Percentiles rank a stretch among this genome's conserved stretches.
These are phyloP conservation scores for Penicillium concentricum DNA, from an alignment of 2,329 filamentous ascomycete species.

Conservation along the genomic window DNA sequence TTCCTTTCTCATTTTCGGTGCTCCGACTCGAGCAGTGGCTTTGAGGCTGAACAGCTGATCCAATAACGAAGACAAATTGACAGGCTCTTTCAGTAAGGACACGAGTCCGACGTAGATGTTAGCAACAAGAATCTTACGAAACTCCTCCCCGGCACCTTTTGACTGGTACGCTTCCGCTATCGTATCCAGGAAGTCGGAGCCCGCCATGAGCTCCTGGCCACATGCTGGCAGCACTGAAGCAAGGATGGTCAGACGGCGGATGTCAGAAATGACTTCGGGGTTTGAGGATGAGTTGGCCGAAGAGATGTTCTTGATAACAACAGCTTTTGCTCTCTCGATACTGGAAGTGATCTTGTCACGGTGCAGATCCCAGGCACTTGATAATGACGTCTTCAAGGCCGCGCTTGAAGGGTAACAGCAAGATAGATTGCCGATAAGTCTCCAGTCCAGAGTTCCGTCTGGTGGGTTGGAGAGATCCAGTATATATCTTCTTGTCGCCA, in stretches of 20 bases:
- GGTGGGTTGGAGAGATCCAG: constrained; percentile 47
- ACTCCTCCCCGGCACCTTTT: constrained; percentile 56
- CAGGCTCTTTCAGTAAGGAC: constrained; percentile 65
- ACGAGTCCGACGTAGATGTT: constrained; percentile 73
- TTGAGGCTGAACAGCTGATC: constrained; percentile 85
- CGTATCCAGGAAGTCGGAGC: constrained; percentile 83
- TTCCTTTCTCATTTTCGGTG: constrained; percentile 38
- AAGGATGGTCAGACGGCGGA: constrained; percentile 42
- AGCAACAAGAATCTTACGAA: constrained; percentile 68
- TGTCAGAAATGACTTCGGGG: constrained; percentile 22
- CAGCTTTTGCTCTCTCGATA: constrained; percentile 38
- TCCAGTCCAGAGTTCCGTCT: constrained; percentile 58
- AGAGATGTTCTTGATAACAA: constrained; percentile 34
- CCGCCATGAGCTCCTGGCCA: constrained; percentile 68
- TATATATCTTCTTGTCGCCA: constrained; percentile 61
- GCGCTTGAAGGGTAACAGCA: constrained; percentile 65
- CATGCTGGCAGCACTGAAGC: constrained; percentile 43
- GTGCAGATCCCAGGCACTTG: constrained; percentile 47
- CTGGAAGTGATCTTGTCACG: constrained; percentile 34
- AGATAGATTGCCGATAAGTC: constrained; percentile 67
- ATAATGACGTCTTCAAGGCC: constrained; percentile 53
- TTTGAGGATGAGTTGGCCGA: constrained; percentile 10
- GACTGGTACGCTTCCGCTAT: constrained; percentile 51
- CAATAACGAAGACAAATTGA: constrained; percentile 71
- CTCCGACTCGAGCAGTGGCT: constrained; percentile 64